These are phyloP conservation scores for Ganoderma lucidum DNA, from an alignment of 1,284 basidiomycete genomes.

Conservation along the genomic window DNA sequence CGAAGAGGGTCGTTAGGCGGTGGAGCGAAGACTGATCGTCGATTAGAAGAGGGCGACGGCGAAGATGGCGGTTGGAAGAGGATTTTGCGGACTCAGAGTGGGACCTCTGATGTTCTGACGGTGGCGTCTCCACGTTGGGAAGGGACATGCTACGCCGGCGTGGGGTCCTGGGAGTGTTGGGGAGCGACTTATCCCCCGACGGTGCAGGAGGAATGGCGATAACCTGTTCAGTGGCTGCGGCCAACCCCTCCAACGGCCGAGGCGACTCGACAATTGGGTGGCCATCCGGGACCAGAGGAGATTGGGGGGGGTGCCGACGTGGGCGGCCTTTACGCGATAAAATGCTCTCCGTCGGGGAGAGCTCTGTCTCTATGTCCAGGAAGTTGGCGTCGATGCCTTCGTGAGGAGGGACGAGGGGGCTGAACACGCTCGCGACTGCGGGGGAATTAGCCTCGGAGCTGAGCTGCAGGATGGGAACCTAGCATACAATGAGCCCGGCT, in stretches of 20 bases:
- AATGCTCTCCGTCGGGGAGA: constrained; percentile 26
- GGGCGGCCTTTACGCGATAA: constrained; percentile 18
- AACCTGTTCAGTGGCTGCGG: constrained; percentile 14
- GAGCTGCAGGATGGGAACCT: constrained; percentile 32
- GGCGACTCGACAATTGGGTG: constrained; percentile 5
- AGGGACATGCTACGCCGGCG: constrained; percentile 30
- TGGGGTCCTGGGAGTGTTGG: constrained; percentile 29
- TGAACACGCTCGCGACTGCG: constrained; percentile 20
- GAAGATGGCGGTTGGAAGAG: constrained; percentile 38
- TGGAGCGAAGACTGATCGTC: constrained; percentile 51
- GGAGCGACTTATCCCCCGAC: constrained; percentile 22
- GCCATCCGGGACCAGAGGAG: not conserved
- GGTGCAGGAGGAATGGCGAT: constrained; percentile 27
- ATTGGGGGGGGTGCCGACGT: constrained; percentile 42
- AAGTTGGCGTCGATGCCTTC: constrained; percentile 34
- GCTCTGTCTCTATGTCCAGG: constrained; percentile 26
- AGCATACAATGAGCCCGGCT: not conserved
- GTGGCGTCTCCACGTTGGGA: constrained; percentile 22
- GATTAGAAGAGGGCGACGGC: constrained; percentile 47
- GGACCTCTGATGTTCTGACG: constrained; percentile 29
- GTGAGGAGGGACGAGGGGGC: constrained; percentile 36
- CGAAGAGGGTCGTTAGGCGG: constrained; percentile 50
- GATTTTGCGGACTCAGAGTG: constrained; percentile 29
- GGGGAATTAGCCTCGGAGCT: constrained; percentile 18
- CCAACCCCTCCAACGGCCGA: not conserved